These are phyloP conservation scores for Smittium mucronatum DNA, from an alignment of 371 early-diverging fungal species.

Conservation along the genomic window DNA sequence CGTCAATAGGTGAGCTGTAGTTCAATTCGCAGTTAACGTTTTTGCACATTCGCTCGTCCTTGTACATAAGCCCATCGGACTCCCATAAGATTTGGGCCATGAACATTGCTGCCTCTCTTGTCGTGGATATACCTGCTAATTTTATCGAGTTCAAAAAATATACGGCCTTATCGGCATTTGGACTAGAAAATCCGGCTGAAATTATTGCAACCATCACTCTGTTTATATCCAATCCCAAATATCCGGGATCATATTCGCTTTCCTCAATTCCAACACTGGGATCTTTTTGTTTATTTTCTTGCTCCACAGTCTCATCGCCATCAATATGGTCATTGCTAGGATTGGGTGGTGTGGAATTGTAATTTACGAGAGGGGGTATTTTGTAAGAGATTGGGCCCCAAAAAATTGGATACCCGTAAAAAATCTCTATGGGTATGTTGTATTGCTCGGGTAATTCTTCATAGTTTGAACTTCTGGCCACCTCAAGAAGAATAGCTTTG, in stretches of 20 bases:
- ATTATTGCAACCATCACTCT: not conserved
- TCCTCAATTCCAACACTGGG: not conserved
- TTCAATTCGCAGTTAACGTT: not conserved
- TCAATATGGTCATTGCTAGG: not conserved
- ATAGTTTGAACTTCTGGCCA: not conserved
- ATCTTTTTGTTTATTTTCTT: not conserved
- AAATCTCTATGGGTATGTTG: not conserved
- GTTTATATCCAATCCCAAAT: not conserved
- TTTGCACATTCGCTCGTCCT: constrained; percentile 26
- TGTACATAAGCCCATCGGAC: constrained; percentile 29
- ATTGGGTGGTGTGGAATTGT: not conserved
- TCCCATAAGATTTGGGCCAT: constrained; percentile 32
- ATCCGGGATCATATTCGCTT: not conserved
- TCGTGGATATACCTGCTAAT: constrained; percentile 14
- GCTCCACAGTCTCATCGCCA: not conserved
- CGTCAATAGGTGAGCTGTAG: constrained; percentile 3
- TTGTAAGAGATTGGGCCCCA: not conserved
- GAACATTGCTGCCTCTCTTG: constrained; percentile 34
- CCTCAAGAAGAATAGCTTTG: not conserved
- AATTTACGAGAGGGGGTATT: not conserved
- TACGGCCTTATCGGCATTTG: not conserved
- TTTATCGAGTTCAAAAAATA: not conserved
- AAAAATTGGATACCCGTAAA: not conserved
- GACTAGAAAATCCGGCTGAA: not conserved
- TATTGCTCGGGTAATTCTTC: not conserved